These are phyloP conservation scores for Metarhizium guizhouense DNA, from an alignment of 2,329 filamentous ascomycete species.

Conservation along the genomic window DNA sequence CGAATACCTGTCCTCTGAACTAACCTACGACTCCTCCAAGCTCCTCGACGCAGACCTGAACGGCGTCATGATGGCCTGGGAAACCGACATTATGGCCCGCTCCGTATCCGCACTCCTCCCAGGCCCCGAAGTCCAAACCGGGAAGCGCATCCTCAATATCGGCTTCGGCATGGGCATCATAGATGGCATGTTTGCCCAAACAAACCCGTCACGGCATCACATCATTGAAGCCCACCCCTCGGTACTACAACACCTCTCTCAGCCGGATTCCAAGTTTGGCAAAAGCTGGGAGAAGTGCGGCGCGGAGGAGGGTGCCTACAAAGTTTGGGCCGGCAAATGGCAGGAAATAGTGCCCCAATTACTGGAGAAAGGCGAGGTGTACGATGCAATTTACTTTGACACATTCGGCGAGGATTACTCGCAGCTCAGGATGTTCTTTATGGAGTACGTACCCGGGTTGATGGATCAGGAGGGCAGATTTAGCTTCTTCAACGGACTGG, in stretches of 20 bases:
- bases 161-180: constrained; percentile 90
- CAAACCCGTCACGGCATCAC: constrained; percentile 62
- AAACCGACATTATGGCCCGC: constrained; percentile 74
- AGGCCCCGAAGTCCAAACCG: constrained; percentile 23
- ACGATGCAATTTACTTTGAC: constrained; percentile 93
- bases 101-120: constrained; percentile 60
- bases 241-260: constrained; percentile 57
- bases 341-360: constrained; percentile 68
- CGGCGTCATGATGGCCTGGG: constrained; percentile 92
- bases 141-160: constrained; percentile 70
- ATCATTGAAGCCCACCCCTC: constrained; percentile 79
- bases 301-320: constrained; percentile 57
- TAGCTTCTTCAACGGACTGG: constrained; percentile 84
- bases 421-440: constrained; percentile 79
- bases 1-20: constrained; percentile 57
- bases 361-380: constrained; percentile 57
- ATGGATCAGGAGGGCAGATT: constrained; percentile 66
- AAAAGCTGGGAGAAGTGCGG: constrained; percentile 43
- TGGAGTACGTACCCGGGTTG: constrained; percentile 73
- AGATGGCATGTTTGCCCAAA: constrained; percentile 64
- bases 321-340: constrained; percentile 64
- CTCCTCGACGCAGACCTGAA: constrained; percentile 69
- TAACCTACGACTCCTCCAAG: constrained; percentile 56
- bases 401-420: constrained; percentile 93
- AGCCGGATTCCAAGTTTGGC: constrained; percentile 42